These are phyloP conservation scores for Urochloa ruziziensis DNA, from an alignment of 176 grass and related monocot genomes.

Conservation along the genomic window DNA sequence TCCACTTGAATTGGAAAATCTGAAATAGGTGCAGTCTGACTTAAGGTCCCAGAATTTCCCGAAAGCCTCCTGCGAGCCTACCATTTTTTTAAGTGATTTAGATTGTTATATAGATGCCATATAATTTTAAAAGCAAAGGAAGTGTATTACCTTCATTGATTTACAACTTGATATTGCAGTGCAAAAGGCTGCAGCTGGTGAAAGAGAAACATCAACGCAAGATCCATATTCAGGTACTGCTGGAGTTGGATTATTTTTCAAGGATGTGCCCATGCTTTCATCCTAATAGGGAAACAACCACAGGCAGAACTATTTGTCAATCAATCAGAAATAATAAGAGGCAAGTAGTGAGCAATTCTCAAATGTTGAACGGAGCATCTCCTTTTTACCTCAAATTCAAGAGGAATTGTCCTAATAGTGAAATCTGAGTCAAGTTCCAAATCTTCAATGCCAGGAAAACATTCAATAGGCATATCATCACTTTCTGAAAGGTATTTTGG, in stretches of 20 bases:
- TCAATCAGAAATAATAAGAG: conserved; percentile 14
- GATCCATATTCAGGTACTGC: conserved; percentile 22
- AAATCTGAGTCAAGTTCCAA: conserved; percentile 58
- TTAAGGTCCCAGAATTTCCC: conserved; percentile 32
- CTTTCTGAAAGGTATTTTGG: conserved; percentile 26
- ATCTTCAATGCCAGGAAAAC: conserved; percentile 33
- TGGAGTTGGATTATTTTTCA: conserved; percentile 29
- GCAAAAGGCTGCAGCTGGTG: conserved; percentile 31
- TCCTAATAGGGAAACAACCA: conserved; percentile 45
- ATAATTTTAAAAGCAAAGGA: conserved; percentile 6
- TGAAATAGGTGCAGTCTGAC: conserved; percentile 33
- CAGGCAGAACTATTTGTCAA: conserved; percentile 11
- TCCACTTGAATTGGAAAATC: conserved; percentile 60
- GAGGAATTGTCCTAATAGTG: conserved; percentile 71
- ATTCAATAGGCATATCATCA: conserved; percentile 1
- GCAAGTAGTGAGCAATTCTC: background rate
- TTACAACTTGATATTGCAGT: conserved; percentile 45
- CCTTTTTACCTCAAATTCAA: conserved; percentile 55
- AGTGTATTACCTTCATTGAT: conserved; percentile 44
- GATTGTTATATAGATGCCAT: conserved; percentile 3
- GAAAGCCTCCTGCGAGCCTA: conserved; percentile 36
- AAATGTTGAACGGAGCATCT: conserved; percentile 2
- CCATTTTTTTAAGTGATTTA: conserved; percentile 28
- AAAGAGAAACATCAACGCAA: conserved; percentile 34
- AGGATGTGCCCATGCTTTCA: conserved; percentile 21